Percentiles rank a stretch among this genome's conserved stretches.
Evolutionary conservation across 805 yeast species (phyloP).

Genomic region (Ogataea methanolica): DNA sequence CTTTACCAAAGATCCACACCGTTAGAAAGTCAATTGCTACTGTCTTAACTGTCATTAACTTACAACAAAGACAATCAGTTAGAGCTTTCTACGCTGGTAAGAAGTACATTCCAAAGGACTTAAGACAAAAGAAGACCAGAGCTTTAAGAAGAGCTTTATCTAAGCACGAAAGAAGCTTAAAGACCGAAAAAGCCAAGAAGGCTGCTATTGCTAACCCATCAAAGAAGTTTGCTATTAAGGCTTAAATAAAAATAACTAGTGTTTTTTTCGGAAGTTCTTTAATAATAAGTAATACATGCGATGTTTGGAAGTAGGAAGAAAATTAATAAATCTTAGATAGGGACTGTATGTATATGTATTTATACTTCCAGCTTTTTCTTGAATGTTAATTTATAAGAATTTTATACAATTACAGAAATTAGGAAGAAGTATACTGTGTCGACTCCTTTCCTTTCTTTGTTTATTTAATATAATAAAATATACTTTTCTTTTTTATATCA

Average conservation of each 20-base stretch:
- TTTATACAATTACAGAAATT: no score
- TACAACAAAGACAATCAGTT: slow-evolving; percentile 92
- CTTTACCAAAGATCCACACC: slow-evolving; percentile 93
- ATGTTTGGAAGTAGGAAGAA: no score
- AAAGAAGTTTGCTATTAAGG: slow-evolving; percentile 98
- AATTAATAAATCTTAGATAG: no score
- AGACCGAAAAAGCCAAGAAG: slow-evolving; percentile 89
- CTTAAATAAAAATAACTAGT: slow-evolving; percentile 44
- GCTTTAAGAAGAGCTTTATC: slow-evolving; percentile 97
- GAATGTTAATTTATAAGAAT: no score
- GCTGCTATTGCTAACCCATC: slow-evolving; percentile 94
- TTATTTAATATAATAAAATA: background rate
- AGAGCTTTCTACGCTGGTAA: slow-evolving; percentile 92
- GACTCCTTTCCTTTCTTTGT: background rate
- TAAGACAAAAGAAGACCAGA: slow-evolving; percentile 99
- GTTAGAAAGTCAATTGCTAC: slow-evolving; percentile 99
- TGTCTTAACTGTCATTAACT: slow-evolving; percentile 95
- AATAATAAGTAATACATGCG: no score
- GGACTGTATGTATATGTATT: no score
- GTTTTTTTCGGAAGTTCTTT: background rate
- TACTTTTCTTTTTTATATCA: no score
- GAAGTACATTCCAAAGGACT: slow-evolving; percentile 96
- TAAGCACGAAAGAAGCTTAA: slow-evolving; percentile 73
- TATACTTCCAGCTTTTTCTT: no score
- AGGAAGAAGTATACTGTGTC: no score